Percentiles rank a stretch among this genome's conserved stretches.
Evolutionary conservation across 192 early-diverging fungal species (phyloP).

Genomic region (Chytriomyces sp.): DNA sequence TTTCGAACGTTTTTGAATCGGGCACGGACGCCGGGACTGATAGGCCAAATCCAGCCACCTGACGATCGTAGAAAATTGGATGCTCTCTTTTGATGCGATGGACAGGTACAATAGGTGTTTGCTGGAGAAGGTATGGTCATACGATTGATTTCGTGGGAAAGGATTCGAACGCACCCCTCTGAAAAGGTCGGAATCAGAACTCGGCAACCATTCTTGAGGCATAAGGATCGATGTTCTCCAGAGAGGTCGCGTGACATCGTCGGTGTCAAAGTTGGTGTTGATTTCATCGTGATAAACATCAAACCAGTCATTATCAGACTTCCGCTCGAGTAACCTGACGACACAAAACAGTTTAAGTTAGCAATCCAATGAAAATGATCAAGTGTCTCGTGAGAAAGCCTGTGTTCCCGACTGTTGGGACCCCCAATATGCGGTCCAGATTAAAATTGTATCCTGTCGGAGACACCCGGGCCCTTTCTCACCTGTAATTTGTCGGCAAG

Average conservation of each 20-base stretch:
- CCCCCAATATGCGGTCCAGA: too few species aligned
- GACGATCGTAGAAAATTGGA: constrained; percentile 17
- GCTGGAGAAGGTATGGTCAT: constrained; percentile 9
- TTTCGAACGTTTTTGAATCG: constrained; percentile 33
- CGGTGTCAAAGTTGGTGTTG: constrained; percentile 49
- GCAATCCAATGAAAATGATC: background rate
- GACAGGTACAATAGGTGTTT: constrained; percentile 19
- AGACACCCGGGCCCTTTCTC: too few species aligned
- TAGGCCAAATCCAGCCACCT: background rate
- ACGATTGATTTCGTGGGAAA: background rate
- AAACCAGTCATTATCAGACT: constrained; percentile 29
- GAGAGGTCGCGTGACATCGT: constrained; percentile 34
- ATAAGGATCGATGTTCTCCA: constrained; percentile 44
- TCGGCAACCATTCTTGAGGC: constrained; percentile 39
- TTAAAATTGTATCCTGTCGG: too few species aligned
- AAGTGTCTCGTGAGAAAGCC: too few species aligned
- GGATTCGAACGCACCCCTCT: background rate
- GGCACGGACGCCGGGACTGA: background rate
- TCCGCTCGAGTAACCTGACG: constrained; percentile 17
- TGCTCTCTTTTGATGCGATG: constrained; percentile 6
- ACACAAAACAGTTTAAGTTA: background rate
- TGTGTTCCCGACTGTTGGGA: too few species aligned
- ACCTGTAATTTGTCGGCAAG: constrained; percentile 33
- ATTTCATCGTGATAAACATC: constrained; percentile 36
- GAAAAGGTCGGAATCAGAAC: constrained; percentile 1